Evolutionary conservation across 1,284 basidiomycete genomes (phyloP).

Genomic region (Ceratobasidium sp.): DNA sequence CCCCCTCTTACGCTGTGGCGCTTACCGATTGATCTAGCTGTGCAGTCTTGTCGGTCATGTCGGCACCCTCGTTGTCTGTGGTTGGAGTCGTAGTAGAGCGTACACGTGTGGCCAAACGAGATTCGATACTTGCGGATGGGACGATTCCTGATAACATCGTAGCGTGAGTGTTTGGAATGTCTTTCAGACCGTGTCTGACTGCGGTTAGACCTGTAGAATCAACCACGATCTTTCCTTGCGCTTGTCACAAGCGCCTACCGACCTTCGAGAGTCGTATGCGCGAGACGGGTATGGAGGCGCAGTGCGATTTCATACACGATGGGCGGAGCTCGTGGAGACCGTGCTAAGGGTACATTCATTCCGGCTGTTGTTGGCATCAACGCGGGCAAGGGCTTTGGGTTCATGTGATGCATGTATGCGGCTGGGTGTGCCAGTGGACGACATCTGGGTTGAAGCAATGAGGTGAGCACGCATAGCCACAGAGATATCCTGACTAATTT

Average conservation of each 20-base stretch:
- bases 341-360: conserved; percentile 29
- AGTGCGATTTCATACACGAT: conserved; percentile 18
- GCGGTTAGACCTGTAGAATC: conserved; percentile 14
- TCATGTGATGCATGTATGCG: conserved; percentile 29
- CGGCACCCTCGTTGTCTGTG: conserved; percentile 22
- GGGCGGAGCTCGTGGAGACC: conserved; percentile 31
- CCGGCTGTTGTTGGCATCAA: conserved; percentile 14
- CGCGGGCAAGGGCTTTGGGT: conserved; percentile 21
- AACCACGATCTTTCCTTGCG: conserved; percentile 33
- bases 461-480: background rate
- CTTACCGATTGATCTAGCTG: background rate
- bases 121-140: conserved; percentile 30
- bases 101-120: background rate
- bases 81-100: conserved; percentile 6
- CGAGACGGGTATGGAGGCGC: conserved; percentile 32
- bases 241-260: conserved; percentile 23
- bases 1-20: background rate
- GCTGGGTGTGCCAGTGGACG: conserved; percentile 18
- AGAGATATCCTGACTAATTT: background rate
- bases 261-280: conserved; percentile 20
- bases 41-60: conserved; percentile 5
- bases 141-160: conserved; percentile 22
- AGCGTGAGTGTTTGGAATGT: conserved; percentile 8
- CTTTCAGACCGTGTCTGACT: background rate
- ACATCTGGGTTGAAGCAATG: conserved; percentile 31